These are phyloP conservation scores for Saccharomycopsis amapae DNA, from an alignment of 805 yeast species.

Conservation along the genomic window DNA sequence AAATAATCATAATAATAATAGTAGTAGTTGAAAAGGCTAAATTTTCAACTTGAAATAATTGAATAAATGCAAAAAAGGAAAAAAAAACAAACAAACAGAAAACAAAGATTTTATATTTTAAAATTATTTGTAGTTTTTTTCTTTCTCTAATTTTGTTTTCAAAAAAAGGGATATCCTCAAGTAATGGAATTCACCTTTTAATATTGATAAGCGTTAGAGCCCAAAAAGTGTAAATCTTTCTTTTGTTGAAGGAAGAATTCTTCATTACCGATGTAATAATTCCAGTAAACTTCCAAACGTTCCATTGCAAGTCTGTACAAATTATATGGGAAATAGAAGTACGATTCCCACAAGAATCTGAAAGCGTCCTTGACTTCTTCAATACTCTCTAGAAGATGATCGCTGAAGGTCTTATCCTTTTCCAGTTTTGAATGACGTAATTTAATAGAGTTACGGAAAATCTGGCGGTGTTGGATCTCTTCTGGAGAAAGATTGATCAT, in stretches of 20 bases:
- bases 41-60: background rate
- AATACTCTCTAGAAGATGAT: conserved; percentile 17
- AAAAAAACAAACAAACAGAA: background rate
- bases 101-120: no score
- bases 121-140: no score
- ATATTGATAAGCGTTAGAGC: no score
- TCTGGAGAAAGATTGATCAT: conserved; percentile 19
- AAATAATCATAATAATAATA: background rate
- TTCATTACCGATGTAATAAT: conserved; percentile 18
- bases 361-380: conserved; percentile 21
- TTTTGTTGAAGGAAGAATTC: conserved; percentile 10
- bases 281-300: conserved; percentile 17
- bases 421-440: conserved; percentile 11
- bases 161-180: background rate
- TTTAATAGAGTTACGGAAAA: conserved; percentile 14
- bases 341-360: conserved; percentile 15
- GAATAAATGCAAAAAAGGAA: background rate
- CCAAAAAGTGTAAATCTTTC: background rate
- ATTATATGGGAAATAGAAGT: conserved; percentile 19
- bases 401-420: conserved; percentile 14
- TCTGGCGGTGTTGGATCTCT: conserved; percentile 8
- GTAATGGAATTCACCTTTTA: no score
- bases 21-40: background rate
- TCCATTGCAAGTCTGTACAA: conserved; percentile 9
- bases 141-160: background rate